A percentile compares a stretch with the other conserved stretches of the same genome.
Evolutionary conservation across 108 stramenopile species (phyloP).

Genomic region (Cyclotella baltica): DNA sequence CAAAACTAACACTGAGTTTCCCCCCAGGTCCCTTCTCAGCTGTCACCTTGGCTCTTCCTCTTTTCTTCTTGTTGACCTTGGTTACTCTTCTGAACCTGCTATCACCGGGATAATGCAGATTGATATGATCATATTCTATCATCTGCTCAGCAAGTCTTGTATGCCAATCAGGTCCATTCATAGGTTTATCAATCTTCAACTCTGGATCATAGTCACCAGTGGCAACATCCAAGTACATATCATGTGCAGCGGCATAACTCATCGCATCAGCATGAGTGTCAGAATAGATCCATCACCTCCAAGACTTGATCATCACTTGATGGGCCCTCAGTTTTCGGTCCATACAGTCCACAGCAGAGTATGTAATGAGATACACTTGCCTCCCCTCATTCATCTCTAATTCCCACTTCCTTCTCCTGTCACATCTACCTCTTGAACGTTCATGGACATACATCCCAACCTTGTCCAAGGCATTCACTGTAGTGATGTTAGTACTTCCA

Average conservation of each 20-base stretch:
- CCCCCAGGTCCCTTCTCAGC: no score
- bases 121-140: not conserved
- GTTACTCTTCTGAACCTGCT: not conserved
- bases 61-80: not conserved
- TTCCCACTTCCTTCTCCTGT: not conserved
- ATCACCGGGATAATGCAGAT: not conserved
- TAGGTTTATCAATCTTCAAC: not conserved
- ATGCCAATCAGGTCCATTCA: not conserved
- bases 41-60: no score
- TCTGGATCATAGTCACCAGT: not conserved
- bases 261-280: not conserved
- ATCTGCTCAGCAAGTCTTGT: not conserved
- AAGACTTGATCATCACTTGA: not conserved
- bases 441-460: not conserved
- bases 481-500: not conserved
- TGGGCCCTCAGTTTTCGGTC: not conserved
- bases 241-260: not conserved
- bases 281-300: not conserved
- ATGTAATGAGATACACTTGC: not conserved
- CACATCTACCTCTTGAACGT: not conserved
- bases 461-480: not conserved
- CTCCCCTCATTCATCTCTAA: not conserved
- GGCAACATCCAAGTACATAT: not conserved
- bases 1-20: no score
- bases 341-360: not conserved